A percentile compares a stretch with the other conserved stretches of the same genome.
phyloP scores from a whole-genome alignment of 305 asterid species.

The Solanum hybrid region DNA sequence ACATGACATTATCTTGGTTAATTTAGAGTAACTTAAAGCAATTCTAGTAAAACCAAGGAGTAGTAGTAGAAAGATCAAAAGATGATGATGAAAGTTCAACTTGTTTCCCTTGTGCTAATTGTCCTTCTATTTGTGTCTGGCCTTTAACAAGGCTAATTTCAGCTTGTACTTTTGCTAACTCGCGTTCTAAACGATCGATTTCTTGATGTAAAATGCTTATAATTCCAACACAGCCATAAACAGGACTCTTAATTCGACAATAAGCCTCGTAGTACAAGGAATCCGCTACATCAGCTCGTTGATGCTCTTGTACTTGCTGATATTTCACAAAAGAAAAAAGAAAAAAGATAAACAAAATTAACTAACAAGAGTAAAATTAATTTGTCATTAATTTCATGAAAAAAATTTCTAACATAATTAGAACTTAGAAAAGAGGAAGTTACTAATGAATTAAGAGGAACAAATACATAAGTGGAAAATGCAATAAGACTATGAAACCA shows the following conservation, averaged over 20 bases:
- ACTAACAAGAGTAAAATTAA: too few relatives aligned
- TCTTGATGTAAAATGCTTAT: conserved; percentile 39
- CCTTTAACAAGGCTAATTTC: conserved; percentile 28
- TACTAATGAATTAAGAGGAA: background rate
- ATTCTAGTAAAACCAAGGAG: background rate
- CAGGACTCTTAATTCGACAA: conserved; percentile 45
- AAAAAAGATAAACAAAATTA: too few relatives aligned
- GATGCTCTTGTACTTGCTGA: conserved; percentile 47
- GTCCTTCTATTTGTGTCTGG: background rate
- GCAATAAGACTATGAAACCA: background rate
- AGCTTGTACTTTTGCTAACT: conserved; percentile 41
- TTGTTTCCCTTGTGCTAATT: background rate
- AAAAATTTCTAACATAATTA: background rate
- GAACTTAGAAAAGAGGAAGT: background rate
- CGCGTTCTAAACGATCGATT: conserved; percentile 26
- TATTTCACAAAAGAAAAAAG: background rate
- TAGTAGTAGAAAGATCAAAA: background rate
- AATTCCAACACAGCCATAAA: conserved; percentile 58
- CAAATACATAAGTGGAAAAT: background rate
- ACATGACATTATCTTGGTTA: background rate
- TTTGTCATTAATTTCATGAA: background rate
- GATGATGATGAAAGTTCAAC: background rate
- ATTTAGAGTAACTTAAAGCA: background rate
- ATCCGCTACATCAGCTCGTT: conserved; percentile 43
- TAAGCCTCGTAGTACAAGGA: conserved; percentile 58